These are phyloP conservation scores for Saccharomyces hybrid DNA, from an alignment of 1,139 yeast genomes.

Conservation along the genomic window DNA sequence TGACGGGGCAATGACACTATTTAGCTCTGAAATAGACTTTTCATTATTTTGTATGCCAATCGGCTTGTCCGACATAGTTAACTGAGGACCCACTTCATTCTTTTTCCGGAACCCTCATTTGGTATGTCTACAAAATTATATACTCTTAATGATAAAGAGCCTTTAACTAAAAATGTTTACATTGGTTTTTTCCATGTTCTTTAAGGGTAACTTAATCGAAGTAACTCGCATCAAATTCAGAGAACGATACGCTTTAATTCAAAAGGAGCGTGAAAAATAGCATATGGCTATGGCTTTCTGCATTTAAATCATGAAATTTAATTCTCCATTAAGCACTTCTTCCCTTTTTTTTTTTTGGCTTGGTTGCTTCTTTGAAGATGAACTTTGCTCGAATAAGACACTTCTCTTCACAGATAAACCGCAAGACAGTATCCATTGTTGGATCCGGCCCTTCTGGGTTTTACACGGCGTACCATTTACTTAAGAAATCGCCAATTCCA, in stretches of 20 bases:
- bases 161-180: not conserved
- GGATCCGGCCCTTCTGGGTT: conserved; percentile 98
- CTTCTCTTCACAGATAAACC: not conserved
- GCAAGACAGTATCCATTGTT: conserved; percentile 45
- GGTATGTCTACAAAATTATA: not conserved
- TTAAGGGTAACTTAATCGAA: not conserved
- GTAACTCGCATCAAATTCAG: not conserved
- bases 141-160: not conserved
- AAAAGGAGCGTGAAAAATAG: not conserved
- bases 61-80: not conserved
- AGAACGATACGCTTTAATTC: not conserved
- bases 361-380: not conserved
- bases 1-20: conserved; percentile 45
- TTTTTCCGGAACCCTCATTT: not conserved
- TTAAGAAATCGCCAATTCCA: conserved; percentile 45
- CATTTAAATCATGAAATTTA: not conserved
- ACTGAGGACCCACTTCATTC: not conserved
- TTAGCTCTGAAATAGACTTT: conserved; percentile 12
- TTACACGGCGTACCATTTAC: conserved; percentile 72
- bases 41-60: not conserved
- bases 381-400: not conserved
- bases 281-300: not conserved
- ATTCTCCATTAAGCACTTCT: not conserved
- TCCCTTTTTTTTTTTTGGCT: not conserved
- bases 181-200: not conserved